Base-by-base conservation (phyloP, 257 asterid species). In the Mitragyna speciosa region DNA sequence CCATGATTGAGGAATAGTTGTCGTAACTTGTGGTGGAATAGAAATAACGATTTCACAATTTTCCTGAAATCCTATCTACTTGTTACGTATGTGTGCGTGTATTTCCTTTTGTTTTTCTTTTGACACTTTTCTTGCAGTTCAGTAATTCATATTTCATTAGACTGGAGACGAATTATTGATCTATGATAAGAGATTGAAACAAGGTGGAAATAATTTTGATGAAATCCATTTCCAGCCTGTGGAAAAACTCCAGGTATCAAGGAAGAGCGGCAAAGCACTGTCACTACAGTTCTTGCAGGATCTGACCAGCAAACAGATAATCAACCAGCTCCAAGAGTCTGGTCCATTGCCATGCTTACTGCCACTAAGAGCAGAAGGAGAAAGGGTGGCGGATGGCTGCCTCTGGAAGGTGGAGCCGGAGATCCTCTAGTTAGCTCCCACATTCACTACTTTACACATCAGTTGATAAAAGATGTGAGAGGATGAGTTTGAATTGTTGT, bases 131-230 rank as follows among this genome's bases (percentile, higher is more conserved):
- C 49, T 43, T 68, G 28, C 43, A 58, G 48, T 72, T 16, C 26
- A 22, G n/a, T 74, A 22, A 28, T 73, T 63, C 24, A 65, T 20
- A 47, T 51, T 74, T 5, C 78, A 11, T 87, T 87, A 92, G 98
- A 82, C 80, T 28, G 95, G 87, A 86, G 96, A 87, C 58, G 93
- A 84, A 36, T 78, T 84, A 73, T 88, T 91, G 84, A 84, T 90
- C 59, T 84, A 89, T 70, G 88, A 85, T 47, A 80, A 79, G 85
- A 87, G 85, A 84, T 84, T 82, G 81, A 90, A 88, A 84, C 89
- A 85, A 76, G 94, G 85, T 88, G 86, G 77, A 89, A 68, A 84
- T 82, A 83, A 78, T 81, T 84, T 73, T 20, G 89, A 81, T 70
- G 91, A 83, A 64, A 86, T 84, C 80, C 82, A 75, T 82, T 85